Evolutionary conservation across 2,329 filamentous ascomycete genomes (phyloP).

Genomic region (Pleomassaria siparia): DNA sequence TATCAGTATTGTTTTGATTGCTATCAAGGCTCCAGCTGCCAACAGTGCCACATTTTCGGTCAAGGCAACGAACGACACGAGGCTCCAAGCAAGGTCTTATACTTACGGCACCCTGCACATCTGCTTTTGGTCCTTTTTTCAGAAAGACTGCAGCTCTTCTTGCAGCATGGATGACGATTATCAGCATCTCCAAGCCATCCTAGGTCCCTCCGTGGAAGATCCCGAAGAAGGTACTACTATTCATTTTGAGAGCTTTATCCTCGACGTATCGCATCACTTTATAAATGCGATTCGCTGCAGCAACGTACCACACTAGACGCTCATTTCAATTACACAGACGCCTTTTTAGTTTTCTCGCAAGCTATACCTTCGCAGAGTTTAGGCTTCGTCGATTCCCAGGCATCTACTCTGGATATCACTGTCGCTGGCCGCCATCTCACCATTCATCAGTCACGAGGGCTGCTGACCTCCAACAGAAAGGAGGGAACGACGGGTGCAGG

Average conservation of each 20-base stretch:
- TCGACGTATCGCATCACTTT: slow-evolving; percentile 20
- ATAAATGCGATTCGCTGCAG: slow-evolving; percentile 19
- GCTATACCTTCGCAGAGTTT: slow-evolving; percentile 66
- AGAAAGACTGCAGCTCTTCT: not conserved
- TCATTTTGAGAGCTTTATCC: slow-evolving; percentile 6
- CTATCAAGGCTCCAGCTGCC: not conserved
- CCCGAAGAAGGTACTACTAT: slow-evolving; percentile 63
- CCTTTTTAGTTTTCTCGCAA: slow-evolving; percentile 82
- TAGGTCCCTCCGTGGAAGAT: slow-evolving; percentile 57
- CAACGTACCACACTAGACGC: not conserved
- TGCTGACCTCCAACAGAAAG: slow-evolving; percentile 74
- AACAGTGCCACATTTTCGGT: not conserved
- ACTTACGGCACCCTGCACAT: slow-evolving; percentile 1
- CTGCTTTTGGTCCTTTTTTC: slow-evolving; percentile 2
- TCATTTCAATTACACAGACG: slow-evolving; percentile 60
- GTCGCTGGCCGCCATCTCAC: slow-evolving; percentile 70
- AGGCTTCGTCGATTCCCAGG: slow-evolving; percentile 78
- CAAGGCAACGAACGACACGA: slow-evolving; percentile 9
- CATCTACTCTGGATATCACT: slow-evolving; percentile 64
- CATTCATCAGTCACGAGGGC: slow-evolving; percentile 79
- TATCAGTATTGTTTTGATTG: not conserved
- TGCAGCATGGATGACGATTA: slow-evolving; percentile 20
- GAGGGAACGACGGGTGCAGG: slow-evolving; percentile 74
- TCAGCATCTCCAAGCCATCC: slow-evolving; percentile 39
- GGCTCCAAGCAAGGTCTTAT: slow-evolving; percentile 4